Base-by-base conservation (phyloP, 768 basidiomycete species). In the Stropharia rugosoannulata region DNA sequence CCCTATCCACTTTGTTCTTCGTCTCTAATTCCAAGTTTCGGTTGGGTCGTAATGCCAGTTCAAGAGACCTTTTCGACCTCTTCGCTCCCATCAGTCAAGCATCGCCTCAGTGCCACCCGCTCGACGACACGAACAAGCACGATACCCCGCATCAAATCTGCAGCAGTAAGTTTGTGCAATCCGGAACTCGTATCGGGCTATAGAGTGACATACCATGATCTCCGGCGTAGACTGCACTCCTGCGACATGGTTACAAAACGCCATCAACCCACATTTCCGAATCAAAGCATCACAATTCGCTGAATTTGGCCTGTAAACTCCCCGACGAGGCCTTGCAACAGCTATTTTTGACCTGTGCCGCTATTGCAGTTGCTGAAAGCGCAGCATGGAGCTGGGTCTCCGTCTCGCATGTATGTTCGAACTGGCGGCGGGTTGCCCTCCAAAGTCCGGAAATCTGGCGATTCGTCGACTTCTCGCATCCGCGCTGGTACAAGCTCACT, bases 401-500 rank as follows among this genome's bases (percentile, higher is more conserved):
- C 36, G 42, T 76, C 32, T 66, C 73, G 3, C 65, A 71, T 41
- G 73, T 76, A 7, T 77, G 76, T 61, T 70, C 70, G 11, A 49
- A 60, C 46, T 77, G 76, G 76, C 66, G 75, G 53, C 57, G 56
- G 25, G 59, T 65, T 19, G 71, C 74, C 15, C 62, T 75, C 12
- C 57, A 65, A n/a, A 67, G 62, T 41, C 64, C 51, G 16, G 67
- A 68, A 13, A 58, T 76, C 19, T 77, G 75, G 76, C 62, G 66
- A 46, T 67, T 68, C 56, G 64, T 76, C 59, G 76, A 77, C 54
- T 77, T 75, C 51, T 68, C 73, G 2, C 65, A 73, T 59, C 68
- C 73, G 5, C 65, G 55, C 60, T 70, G 69, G 67, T 70, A 63
- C 25, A 56, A 64, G 39, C 47, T 74, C 29, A 71, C 72, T 7